Conservation (phyloP, 306 rosid species). For the Betula pendula region DNA sequence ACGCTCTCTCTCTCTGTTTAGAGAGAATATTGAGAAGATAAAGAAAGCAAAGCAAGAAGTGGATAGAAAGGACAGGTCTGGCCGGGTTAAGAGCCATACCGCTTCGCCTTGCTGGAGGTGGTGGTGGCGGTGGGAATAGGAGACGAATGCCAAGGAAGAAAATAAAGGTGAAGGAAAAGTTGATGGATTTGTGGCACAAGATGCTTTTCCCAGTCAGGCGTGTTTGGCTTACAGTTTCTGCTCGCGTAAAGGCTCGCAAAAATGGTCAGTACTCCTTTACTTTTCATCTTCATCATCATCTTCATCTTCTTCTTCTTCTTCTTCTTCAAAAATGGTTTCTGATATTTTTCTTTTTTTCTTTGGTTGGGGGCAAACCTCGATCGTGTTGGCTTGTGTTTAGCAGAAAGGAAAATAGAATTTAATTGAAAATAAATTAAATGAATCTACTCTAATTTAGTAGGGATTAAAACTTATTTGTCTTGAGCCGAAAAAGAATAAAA, state of each 20-base stretch:
- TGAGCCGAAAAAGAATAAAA: too few species aligned
- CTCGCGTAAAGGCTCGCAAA: conserved; percentile 60
- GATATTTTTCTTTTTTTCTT: neutral
- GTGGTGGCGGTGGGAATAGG: conserved; percentile 18
- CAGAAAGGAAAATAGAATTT: too few species aligned
- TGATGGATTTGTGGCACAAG: conserved; percentile 62
- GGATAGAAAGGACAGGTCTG: conserved; percentile 38
- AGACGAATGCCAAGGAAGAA: conserved; percentile 32
- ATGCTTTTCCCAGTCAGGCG: conserved; percentile 78
- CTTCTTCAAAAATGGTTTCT: neutral
- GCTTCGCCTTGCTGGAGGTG: conserved; percentile 23
- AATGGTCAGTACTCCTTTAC: conserved; percentile 37
- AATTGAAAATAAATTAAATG: too few species aligned
- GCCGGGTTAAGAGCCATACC: conserved; percentile 52
- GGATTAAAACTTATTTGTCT: too few species aligned
- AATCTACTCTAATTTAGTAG: too few species aligned
- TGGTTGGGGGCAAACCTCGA: neutral
- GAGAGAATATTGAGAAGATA: neutral
- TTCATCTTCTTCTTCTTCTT: neutral
- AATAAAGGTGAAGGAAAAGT: conserved; percentile 33
- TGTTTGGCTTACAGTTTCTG: conserved; percentile 63
- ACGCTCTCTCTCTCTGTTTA: neutral
- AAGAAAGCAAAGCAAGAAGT: neutral
- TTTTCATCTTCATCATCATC: too few species aligned
- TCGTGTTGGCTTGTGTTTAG: too few species aligned